These are phyloP conservation scores for Rhodosorus marinus DNA, from an alignment of 23 red algal species.

Conservation along the genomic window DNA sequence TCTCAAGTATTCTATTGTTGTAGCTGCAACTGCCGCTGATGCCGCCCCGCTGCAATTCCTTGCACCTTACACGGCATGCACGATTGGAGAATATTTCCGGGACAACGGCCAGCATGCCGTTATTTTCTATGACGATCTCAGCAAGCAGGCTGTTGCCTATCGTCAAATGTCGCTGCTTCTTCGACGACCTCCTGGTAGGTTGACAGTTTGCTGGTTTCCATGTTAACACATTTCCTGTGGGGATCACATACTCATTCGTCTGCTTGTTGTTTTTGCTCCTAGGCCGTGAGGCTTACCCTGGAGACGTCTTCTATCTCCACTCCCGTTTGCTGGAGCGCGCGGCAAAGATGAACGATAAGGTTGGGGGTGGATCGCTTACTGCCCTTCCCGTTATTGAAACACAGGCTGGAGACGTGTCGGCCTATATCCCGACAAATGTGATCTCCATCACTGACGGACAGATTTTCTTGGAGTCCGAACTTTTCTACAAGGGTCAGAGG, in stretches of 20 bases:
- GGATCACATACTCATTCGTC: too few species aligned
- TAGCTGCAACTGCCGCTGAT: conserved; percentile 95
- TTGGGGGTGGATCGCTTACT: conserved; percentile 79
- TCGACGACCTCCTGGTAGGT: conserved; percentile 79
- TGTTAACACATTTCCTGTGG: too few species aligned
- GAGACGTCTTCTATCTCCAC: conserved; percentile 97
- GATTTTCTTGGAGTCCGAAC: conserved; percentile 96
- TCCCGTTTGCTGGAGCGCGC: conserved; percentile 84
- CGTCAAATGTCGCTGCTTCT: conserved; percentile 91
- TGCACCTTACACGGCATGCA: conserved; percentile 80
- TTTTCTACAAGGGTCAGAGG: conserved; percentile 97
- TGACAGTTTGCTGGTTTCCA: too few species aligned
- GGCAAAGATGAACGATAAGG: conserved; percentile 78
- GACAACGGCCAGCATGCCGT: conserved; percentile 95
- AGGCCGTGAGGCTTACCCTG: conserved; percentile 97
- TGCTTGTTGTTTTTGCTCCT: too few species aligned
- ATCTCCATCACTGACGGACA: conserved; percentile 99
- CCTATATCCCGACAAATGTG: conserved; percentile 96
- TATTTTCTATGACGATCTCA: conserved; percentile 95
- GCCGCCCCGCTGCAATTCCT: conserved; percentile 90
- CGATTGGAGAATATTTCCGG: conserved; percentile 97
- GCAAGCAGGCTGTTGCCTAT: conserved; percentile 96
- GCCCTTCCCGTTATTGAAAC: conserved; percentile 97
- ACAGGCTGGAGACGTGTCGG: conserved; percentile 96
- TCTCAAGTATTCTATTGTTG: conserved; percentile 70